Conservation (phyloP, 140 eudicot species). For the Cichorium intybus region DNA sequence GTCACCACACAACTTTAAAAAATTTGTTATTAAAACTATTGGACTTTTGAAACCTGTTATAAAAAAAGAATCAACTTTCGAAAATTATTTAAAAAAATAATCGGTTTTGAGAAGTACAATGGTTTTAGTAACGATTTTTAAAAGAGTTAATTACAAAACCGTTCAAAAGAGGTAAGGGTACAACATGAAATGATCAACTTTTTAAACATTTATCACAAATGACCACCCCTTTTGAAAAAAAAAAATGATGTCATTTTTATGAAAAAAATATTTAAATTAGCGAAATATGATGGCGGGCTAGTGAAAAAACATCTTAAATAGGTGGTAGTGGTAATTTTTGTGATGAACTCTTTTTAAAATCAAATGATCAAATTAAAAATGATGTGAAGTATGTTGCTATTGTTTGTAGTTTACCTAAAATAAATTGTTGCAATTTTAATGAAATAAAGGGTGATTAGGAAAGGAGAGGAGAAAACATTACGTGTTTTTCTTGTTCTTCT, state of each 20-base stretch:
- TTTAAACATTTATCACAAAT: no score
- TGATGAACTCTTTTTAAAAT: background rate
- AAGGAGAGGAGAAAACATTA: constrained; percentile 2
- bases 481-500: constrained; percentile 27
- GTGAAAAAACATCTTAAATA: no score
- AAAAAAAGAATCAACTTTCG: background rate
- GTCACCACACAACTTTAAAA: background rate
- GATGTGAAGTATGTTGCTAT: background rate
- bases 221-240: no score
- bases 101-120: background rate
- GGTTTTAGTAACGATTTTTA: no score
- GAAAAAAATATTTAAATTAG: no score
- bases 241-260: no score
- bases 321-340: no score
- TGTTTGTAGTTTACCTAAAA: background rate
- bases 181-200: no score
- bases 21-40: background rate
- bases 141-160: no score
- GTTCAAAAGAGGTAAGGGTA: no score
- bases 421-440: background rate
- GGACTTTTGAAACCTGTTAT: no score
- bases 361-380: background rate
- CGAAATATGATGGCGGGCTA: background rate
- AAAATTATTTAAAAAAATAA: background rate
- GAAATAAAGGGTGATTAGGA: background rate